Base-by-base conservation (phyloP, 1,284 basidiomycete species). In the Apiotrichum montevideense region DNA sequence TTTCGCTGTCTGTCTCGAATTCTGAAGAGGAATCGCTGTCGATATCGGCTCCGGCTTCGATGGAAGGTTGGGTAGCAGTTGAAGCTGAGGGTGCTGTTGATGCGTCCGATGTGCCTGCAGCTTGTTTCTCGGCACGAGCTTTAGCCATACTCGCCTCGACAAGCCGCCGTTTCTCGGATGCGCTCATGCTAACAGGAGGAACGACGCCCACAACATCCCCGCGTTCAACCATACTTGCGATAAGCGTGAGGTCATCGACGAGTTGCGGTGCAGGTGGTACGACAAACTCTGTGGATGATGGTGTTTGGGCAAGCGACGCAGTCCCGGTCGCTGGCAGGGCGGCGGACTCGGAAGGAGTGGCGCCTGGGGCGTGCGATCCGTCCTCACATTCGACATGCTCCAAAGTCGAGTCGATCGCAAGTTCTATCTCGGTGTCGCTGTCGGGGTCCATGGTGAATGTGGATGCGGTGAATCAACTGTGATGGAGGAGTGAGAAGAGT, bases 211-310 rank as follows among this genome's bases (percentile, higher is more conserved):
- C 71, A 6, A 71, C 73, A 40, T 68, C 62, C 39, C 72, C 64
- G n/a, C 56, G 57, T 14, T 63, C 64, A 0, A 76, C 72, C 63
- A 76, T 68, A 49, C 71, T 65, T 63, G 68, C 66, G 56, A 76
- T 76, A 32, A 69, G 52, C 13, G 66, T 63, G 9, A 76, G 54
- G 61, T 76, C 74, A 58, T 71, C 68, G 3, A 70, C 69, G 40
- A 51, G 15, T 3, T 33, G 13, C 9, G 71, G 62, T 3, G 56
- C 40, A 1, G 63, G 65, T 35, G 68, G 63, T 4, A 62, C 57
- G 13, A 67, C 64, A 3, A 55, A 35, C 21, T 10, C 37, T 8
- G 3, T 35, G 13, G 37, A 3, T 14, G 37, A 29, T 29, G 47
- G 6, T 32, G 15, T 13, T 46, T 10, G 41, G 21, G 11, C 14